Evolutionary conservation across 2,329 filamentous ascomycete genomes (phyloP).

Genomic region (Gremmenia infestans): DNA sequence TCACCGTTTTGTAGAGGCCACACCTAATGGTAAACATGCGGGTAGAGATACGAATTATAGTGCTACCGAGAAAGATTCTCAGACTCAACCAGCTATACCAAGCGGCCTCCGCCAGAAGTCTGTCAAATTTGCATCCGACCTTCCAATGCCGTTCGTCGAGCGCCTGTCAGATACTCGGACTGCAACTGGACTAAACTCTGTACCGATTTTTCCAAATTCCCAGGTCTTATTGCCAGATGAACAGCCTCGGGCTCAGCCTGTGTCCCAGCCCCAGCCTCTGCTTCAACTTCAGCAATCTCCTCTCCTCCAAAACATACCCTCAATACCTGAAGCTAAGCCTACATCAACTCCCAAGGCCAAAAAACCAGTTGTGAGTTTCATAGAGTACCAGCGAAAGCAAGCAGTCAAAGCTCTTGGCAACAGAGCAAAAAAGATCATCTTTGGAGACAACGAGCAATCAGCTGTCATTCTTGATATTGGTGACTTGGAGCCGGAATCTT

Average conservation of each 20-base stretch:
- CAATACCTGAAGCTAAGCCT: not conserved
- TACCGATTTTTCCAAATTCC: too few species aligned
- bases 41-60: too few species aligned
- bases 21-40: too few species aligned
- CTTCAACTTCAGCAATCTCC: too few species aligned
- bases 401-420: not conserved
- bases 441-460: constrained; percentile 16
- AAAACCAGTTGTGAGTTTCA: constrained; percentile 6
- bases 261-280: too few species aligned
- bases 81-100: not conserved
- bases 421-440: constrained; percentile 18
- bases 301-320: too few species aligned
- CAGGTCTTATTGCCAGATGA: not conserved
- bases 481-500: constrained; percentile 1
- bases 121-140: constrained; percentile 10
- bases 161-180: too few species aligned
- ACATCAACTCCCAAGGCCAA: not conserved
- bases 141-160: not conserved
- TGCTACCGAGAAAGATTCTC: not conserved
- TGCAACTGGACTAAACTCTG: too few species aligned
- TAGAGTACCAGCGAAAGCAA: constrained; percentile 13
- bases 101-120: constrained; percentile 1
- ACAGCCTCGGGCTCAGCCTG: not conserved
- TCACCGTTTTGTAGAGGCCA: not conserved
- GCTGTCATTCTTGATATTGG: constrained; percentile 19